Conservation (phyloP, 495 filamentous ascomycete genomes). For the Sordaria brevicollis region DNA sequence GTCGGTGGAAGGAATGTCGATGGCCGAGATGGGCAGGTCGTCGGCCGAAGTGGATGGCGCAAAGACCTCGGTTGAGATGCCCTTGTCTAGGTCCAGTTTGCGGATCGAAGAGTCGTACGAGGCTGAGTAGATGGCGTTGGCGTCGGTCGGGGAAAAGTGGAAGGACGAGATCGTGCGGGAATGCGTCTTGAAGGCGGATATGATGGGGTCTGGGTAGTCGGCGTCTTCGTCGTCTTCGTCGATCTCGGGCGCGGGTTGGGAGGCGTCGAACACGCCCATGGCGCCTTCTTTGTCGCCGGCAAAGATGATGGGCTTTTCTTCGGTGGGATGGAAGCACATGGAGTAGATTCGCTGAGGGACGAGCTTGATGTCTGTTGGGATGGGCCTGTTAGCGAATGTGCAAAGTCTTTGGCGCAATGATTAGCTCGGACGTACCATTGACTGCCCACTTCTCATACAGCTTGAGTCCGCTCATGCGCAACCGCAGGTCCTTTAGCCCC, state of each 20-base stretch:
- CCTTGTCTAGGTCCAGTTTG: conserved; percentile 72
- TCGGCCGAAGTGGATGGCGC: conserved; percentile 55
- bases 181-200: conserved; percentile 82
- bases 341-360: conserved; percentile 83
- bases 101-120: conserved; percentile 96
- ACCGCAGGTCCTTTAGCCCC: conserved; percentile 60
- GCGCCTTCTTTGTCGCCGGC: conserved; percentile 93
- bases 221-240: conserved; percentile 50
- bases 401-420: not conserved
- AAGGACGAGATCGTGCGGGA: conserved; percentile 81
- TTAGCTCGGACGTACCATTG: conserved; percentile 44
- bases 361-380: conserved; percentile 69
- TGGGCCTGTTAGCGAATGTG: not conserved
- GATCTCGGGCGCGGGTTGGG: conserved; percentile 48
- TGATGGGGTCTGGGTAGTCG: conserved; percentile 47
- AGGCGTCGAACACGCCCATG: conserved; percentile 86
- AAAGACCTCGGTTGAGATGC: conserved; percentile 67
- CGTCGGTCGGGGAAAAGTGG: conserved; percentile 60
- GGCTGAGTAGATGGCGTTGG: conserved; percentile 64
- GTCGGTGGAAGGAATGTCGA: conserved; percentile 63
- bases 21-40: conserved; percentile 69
- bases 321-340: conserved; percentile 79
- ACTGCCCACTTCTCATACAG: conserved; percentile 77
- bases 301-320: conserved; percentile 81
- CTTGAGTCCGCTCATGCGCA: conserved; percentile 69